Base-by-base conservation (phyloP, 2,329 filamentous ascomycete species). In the Aspergillus luchuensis region DNA sequence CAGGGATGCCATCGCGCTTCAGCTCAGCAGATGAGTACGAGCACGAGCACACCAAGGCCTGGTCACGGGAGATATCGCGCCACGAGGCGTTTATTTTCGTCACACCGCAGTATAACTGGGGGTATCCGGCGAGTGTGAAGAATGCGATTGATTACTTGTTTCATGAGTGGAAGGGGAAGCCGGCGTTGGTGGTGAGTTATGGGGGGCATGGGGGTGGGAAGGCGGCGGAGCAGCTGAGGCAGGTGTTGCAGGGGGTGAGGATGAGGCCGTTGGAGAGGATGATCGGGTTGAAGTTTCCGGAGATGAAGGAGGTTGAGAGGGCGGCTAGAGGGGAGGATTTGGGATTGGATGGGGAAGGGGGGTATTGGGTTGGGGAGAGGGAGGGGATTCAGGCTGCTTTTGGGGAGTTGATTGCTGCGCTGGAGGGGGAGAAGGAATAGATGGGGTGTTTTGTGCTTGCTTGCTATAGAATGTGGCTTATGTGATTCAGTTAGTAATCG, bases 141-240 rank as follows among this genome's bases (percentile, higher is more conserved):
- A 89, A 87, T 67, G 85, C 86, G 5, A 79, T 89, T 58, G 86
- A 88, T 69, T 88, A 85, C 67, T 77, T 89, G 0, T 81, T 79
- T 65, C 74, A 87, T 66, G 85, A 87, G 68, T 87, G 84, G 82
- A 79, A 72, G 23, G 82, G 80, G 8, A 87, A 87, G 70, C 81
- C 84, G 0, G 79, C 78, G 17, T 73, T 75, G 50, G 76, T 87
- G 58, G 78, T 88, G 25, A 82, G 78, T 58, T 87, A 87, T 72
- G 85, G 85, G 4, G 78, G 78, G 0, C 69, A 71, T 25, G 79
- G 79, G 1, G 78, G 79, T 0, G 70, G 60, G 2, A 78, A 79
- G 51, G 73, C 73, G 2, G 73, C 73, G 2, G 72, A 57, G 25
- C 75, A 78, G 60, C 63, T 80, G 63, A 64, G 63, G 23, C 62